Base-by-base conservation (phyloP, 495 filamentous ascomycete species). In the Penicillium bovifimosum region DNA sequence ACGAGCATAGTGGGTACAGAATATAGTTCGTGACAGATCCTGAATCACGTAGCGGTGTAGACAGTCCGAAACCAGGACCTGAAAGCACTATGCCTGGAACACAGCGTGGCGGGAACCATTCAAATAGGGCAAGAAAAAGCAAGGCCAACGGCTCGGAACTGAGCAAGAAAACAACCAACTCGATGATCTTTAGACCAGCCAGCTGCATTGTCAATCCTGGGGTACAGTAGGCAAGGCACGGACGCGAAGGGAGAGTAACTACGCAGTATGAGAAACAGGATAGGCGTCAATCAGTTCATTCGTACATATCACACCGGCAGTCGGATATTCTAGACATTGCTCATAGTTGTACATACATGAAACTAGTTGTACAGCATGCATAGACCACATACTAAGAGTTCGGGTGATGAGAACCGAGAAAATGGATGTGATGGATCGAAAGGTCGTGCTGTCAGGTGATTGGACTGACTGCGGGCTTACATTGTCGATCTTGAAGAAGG, bases 151-250 rank as follows among this genome's bases (percentile, higher is more conserved):
- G 47, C 16, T 39, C 35, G 35, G 35, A 31, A 38, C 39, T 17
- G 20, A 51, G 28, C 13, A 18, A 33, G 17, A 41, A 41, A 41
- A 5, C 1, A 39, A 17, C 17, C 5, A 18, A 26, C 11, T 26
- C 13, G 11, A n/a, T 32, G 16, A 6, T 45, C 14, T 35, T 47
- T 47, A 17, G 43, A 45, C 14, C 17, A 47, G 29, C 40, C 28
- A 45, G 50, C 50, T 38, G 50, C 50, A 52, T 52, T 52, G 50
- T 32, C 33, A 52, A 52, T 45, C 50, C 50, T 52, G 50, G 50
- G 50, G 50, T 52, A 45, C 50, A 52, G 24, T 26, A 31, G 29
- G 48, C 40, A 31, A 41, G 39, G 50, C 50, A 52, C 40, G 28
- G 17, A 3, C 14, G 16, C 32, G 11, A 5, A 36, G 5, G 4